Evolutionary conservation across 108 stramenopile genomes (phyloP).

Genomic region (Chaetoceros muelleri): DNA sequence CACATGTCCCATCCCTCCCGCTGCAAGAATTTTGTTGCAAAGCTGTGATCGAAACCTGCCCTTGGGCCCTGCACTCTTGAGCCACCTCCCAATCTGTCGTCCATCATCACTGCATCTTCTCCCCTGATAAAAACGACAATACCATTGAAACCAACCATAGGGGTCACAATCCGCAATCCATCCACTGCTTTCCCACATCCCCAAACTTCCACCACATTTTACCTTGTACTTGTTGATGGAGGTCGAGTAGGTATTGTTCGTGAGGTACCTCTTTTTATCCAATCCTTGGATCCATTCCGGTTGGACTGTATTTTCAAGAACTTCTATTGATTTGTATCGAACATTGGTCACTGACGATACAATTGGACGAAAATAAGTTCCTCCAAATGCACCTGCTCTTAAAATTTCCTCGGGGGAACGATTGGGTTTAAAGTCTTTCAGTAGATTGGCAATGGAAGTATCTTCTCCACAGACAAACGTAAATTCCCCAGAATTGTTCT

Average conservation of each 20-base stretch:
- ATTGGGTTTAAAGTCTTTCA: conserved; percentile 89
- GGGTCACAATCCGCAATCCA: conserved; percentile 88
- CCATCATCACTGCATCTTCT: conserved; percentile 75
- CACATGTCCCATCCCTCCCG: conserved; percentile 6
- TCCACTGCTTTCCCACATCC: conserved; percentile 88
- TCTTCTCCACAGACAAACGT: conserved; percentile 33
- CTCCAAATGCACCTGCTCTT: conserved; percentile 87
- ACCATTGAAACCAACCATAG: conserved; percentile 99
- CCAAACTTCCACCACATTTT: conserved; percentile 86
- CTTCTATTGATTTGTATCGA: conserved; percentile 52
- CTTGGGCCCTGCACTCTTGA: conserved; percentile 67
- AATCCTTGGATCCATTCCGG: conserved; percentile 76
- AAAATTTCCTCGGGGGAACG: conserved; percentile 89
- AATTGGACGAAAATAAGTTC: conserved; percentile 93
- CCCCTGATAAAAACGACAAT: conserved; percentile 93
- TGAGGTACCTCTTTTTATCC: conserved; percentile 33
- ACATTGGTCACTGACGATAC: conserved; percentile 72
- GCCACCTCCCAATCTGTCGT: conserved; percentile 84
- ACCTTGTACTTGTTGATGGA: conserved; percentile 82
- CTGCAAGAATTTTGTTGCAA: conserved; percentile 83
- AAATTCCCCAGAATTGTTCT: conserved; percentile 32
- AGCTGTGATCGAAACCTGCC: conserved; percentile 89
- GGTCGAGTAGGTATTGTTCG: conserved; percentile 51
- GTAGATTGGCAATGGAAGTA: conserved; percentile 1
- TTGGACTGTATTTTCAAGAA: conserved; percentile 42